Evolutionary conservation across 2,329 filamentous ascomycete species (phyloP), one percentile per base, ranked within the genome.

Genomic region (Scytalidium sp.): DNA sequence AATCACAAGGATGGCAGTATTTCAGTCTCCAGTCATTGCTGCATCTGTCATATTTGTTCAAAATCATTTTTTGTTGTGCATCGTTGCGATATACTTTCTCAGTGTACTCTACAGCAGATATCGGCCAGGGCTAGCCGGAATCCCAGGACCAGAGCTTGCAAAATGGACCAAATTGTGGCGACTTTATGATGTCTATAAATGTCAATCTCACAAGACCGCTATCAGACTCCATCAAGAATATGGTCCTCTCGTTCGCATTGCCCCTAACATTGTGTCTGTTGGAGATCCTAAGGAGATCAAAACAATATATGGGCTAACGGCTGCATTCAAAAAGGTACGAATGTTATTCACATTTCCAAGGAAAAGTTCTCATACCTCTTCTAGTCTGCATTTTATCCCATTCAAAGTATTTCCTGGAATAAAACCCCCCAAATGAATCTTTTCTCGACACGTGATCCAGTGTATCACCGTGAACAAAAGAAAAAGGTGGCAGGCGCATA

Each of bases 261-360:
- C 88, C 60, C 90, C 90, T 1, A 83, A 90, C 58, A 90, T 95
- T 56, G 76, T 94, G 58, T 90, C 85, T 44, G 74, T 96, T 50
- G 87, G 85, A 44, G 88, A 94, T 61, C 84, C 86, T 21, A 78
- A 76, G 5, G 88, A 87, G 2, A 90, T 95, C 47, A 76, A 78
- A 11, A 68, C 75, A 43, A 81, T 95, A 50, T 94, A 94, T 57
- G 89, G 89, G 10, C 85, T 88, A 55, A 83, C 84, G 8, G 88
- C 87, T 58, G 85, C 84, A 0, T 87, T 87, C 59, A 45, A 19
- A 61, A 75, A 50, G 50, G 50, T 50, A 40, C 41, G 22, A 29
- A 27, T n/a, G n/a, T n/a, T n/a, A n/a, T n/a, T n/a, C n/a, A 41
- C 27, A 49, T 41, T 21, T 58, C 61, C 23, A 55, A 70, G 51